Conservation (phyloP, 176 grass and related monocot species). For the Pontederia crassipes region DNA sequence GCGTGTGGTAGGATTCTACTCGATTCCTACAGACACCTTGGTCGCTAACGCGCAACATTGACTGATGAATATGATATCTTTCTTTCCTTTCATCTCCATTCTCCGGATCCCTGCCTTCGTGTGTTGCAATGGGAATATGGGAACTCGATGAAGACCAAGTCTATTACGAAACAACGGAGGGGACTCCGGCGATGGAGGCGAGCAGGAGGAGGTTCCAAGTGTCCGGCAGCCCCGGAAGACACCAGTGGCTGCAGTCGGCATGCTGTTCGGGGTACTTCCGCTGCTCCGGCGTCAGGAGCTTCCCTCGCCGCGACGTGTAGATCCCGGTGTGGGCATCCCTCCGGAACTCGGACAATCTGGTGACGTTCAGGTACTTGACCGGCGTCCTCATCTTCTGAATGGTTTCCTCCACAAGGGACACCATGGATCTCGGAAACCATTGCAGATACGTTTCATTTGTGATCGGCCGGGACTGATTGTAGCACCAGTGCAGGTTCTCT, state of each 20-base stretch:
- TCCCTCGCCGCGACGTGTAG: conserved; percentile 29
- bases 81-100: too few species aligned
- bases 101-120: not conserved
- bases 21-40: too few species aligned
- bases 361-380: conserved; percentile 38
- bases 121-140: not conserved
- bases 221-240: conserved; percentile 38
- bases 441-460: conserved; percentile 13
- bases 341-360: conserved; percentile 18
- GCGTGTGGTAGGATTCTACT: too few species aligned
- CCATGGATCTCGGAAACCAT: conserved; percentile 28
- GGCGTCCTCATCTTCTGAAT: conserved; percentile 17
- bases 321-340: conserved; percentile 39
- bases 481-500: conserved; percentile 30
- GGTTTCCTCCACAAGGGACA: conserved; percentile 12
- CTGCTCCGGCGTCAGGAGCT: conserved; percentile 24
- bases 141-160: not conserved
- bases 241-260: conserved; percentile 60
- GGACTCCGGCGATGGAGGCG: conserved; percentile 19
- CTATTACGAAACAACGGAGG: conserved; percentile 12
- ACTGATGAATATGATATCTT: too few species aligned
- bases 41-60: too few species aligned
- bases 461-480: conserved; percentile 31
- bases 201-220: conserved; percentile 49
- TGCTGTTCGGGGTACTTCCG: conserved; percentile 5